phyloP scores from a whole-genome alignment of 192 early-diverging fungal species.

The Entomortierella parvispora region DNA sequence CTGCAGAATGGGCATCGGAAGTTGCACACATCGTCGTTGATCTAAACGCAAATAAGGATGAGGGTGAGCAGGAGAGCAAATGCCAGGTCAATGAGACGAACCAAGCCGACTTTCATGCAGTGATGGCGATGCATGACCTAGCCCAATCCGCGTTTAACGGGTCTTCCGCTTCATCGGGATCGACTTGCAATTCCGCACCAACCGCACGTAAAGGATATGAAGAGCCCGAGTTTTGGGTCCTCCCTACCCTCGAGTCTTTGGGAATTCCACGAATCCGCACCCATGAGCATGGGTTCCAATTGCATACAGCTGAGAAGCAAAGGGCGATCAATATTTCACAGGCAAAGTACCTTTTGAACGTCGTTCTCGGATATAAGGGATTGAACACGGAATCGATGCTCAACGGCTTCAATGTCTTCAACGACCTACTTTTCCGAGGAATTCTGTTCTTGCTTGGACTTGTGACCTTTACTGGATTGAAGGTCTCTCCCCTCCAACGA shows the following conservation, averaged over 20 bases:
- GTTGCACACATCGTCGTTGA: slow-evolving; percentile 34
- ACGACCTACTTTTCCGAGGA: slow-evolving; percentile 48
- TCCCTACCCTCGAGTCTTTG: slow-evolving; percentile 26
- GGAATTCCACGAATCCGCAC: background rate
- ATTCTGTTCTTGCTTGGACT: slow-evolving; percentile 42
- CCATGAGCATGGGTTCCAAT: background rate
- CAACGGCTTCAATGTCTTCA: slow-evolving; percentile 43
- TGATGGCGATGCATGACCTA: no score
- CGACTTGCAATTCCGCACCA: background rate
- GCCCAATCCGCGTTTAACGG: no score
- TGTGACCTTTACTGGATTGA: slow-evolving; percentile 38
- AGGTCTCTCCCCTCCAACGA: slow-evolving; percentile 36
- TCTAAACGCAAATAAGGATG: background rate
- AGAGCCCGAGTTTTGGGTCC: slow-evolving; percentile 26
- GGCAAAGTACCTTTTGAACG: slow-evolving; percentile 9
- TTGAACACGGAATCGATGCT: slow-evolving; percentile 29
- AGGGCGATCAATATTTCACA: slow-evolving; percentile 40
- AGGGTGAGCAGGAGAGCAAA: no score
- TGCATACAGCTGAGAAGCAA: background rate
- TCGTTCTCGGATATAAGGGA: slow-evolving; percentile 29
- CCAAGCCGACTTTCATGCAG: no score
- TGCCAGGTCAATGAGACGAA: no score
- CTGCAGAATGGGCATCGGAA: slow-evolving; percentile 34
- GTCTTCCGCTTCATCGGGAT: background rate
- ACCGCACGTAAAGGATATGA: background rate